A percentile compares a stretch with the other conserved stretches of the same genome.
These are phyloP conservation scores for Aspergillus homomorphus DNA, from an alignment of 495 filamentous ascomycete genomes.

Conservation along the genomic window DNA sequence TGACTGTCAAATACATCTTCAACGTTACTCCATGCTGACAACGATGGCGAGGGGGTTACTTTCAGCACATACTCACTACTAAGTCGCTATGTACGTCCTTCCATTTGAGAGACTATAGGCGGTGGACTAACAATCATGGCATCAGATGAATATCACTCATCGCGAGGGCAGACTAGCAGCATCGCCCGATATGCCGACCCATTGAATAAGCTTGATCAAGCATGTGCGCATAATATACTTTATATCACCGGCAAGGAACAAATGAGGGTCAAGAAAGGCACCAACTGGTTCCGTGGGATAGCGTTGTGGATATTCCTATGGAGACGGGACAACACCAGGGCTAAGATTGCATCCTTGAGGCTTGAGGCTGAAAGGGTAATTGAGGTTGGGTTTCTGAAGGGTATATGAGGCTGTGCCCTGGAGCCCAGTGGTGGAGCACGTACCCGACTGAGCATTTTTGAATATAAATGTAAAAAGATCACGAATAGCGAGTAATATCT, in stretches of 20 bases:
- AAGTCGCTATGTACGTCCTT: conserved; percentile 57
- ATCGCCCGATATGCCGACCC: too few relatives aligned
- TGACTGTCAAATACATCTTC: conserved; percentile 69
- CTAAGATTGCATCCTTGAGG: conserved; percentile 59
- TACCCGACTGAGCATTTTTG: too few relatives aligned
- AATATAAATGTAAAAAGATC: neutral
- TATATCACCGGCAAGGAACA: conserved; percentile 75
- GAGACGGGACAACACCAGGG: conserved; percentile 66
- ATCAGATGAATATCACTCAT: conserved; percentile 23
- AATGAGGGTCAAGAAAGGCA: conserved; percentile 51
- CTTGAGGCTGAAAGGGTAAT: conserved; percentile 60
- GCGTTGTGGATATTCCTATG: conserved; percentile 60
- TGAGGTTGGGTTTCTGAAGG: conserved; percentile 70
- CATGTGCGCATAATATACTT: conserved; percentile 58
- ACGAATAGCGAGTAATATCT: too few relatives aligned
- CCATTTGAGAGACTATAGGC: neutral
- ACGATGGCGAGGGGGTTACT: conserved; percentile 76
- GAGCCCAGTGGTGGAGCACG: too few relatives aligned
- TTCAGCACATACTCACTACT: conserved; percentile 72
- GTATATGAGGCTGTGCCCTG: conserved; percentile 12
- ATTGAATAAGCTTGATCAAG: conserved; percentile 45
- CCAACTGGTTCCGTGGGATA: conserved; percentile 42
- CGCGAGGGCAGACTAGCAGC: too few relatives aligned
- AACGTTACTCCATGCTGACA: conserved; percentile 68
- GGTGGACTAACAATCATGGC: neutral